phyloP scores from a whole-genome alignment of 2,329 filamentous ascomycete genomes.

The Truncatella angustata region DNA sequence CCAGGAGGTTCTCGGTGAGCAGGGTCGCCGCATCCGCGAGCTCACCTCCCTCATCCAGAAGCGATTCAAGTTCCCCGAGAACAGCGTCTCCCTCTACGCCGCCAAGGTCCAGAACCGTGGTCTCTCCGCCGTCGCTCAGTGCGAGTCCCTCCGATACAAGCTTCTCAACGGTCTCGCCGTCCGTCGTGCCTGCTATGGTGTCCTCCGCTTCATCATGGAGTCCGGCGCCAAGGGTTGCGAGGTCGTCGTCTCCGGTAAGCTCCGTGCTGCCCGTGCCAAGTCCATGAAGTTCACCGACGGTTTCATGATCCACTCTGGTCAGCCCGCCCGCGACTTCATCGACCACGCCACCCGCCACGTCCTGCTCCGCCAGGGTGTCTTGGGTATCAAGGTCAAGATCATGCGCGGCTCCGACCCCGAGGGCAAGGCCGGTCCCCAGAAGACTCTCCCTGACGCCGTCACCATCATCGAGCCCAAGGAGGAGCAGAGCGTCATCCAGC shows the following conservation, averaged over 20 bases:
- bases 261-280: slow-evolving; percentile 98
- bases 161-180: slow-evolving; percentile 99
- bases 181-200: slow-evolving; percentile 98
- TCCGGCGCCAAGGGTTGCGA: slow-evolving; percentile 99
- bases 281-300: slow-evolving; percentile 99
- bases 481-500: slow-evolving; percentile 91
- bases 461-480: slow-evolving; percentile 99
- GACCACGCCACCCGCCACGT: slow-evolving; percentile 98
- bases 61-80: slow-evolving; percentile 99
- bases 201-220: slow-evolving; percentile 99
- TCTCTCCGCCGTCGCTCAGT: slow-evolving; percentile 99
- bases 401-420: slow-evolving; percentile 99
- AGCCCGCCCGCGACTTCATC: slow-evolving; percentile 99
- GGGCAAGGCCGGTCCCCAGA: slow-evolving; percentile 97
- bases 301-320: slow-evolving; percentile 99
- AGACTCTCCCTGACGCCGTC: slow-evolving; percentile 96
- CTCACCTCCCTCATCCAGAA: slow-evolving; percentile 99
- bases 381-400: slow-evolving; percentile 99
- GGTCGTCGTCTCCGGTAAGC: slow-evolving; percentile 98
- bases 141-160: slow-evolving; percentile 99
- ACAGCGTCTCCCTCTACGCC: slow-evolving; percentile 99
- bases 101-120: slow-evolving; percentile 99
- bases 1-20: slow-evolving; percentile 99
- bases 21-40: slow-evolving; percentile 99
- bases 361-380: slow-evolving; percentile 98